Evolutionary conservation across 2,329 filamentous ascomycete genomes (phyloP).

Genomic region (Colletotrichum chlorophyti): DNA sequence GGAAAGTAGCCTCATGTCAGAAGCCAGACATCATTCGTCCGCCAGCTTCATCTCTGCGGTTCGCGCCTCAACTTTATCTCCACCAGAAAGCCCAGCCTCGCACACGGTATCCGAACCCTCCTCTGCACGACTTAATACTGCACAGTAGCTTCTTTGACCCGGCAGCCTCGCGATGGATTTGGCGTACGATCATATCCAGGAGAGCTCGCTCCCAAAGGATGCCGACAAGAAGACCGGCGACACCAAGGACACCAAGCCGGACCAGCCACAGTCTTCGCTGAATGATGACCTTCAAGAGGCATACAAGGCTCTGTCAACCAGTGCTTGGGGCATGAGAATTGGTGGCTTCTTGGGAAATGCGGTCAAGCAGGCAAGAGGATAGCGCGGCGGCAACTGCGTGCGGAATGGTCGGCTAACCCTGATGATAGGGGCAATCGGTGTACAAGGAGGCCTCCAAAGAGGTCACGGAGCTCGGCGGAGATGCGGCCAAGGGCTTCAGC

Average conservation of each 20-base stretch:
- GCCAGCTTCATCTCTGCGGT: slow-evolving; percentile 12
- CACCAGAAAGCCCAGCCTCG: slow-evolving; percentile 22
- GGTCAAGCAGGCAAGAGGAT: slow-evolving; percentile 78
- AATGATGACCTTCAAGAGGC: slow-evolving; percentile 93
- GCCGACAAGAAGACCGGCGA: slow-evolving; percentile 50
- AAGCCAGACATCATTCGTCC: slow-evolving; percentile 24
- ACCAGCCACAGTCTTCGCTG: slow-evolving; percentile 62
- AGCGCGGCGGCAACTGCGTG: background rate
- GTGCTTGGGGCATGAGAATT: slow-evolving; percentile 87
- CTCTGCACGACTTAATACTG: background rate
- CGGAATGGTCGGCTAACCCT: background rate
- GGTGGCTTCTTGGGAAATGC: slow-evolving; percentile 90
- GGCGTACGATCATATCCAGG: slow-evolving; percentile 95
- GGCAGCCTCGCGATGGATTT: slow-evolving; percentile 74
- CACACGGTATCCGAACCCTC: background rate
- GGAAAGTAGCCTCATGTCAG: slow-evolving; percentile 23
- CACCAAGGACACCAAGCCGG: slow-evolving; percentile 45
- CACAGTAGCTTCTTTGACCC: background rate
- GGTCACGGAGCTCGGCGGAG: slow-evolving; percentile 77
- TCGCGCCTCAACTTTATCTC: slow-evolving; percentile 4
- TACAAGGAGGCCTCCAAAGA: slow-evolving; percentile 90
- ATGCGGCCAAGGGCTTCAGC: slow-evolving; percentile 82
- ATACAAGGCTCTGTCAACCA: slow-evolving; percentile 90
- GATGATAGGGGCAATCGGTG: slow-evolving; percentile 73
- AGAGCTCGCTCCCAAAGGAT: slow-evolving; percentile 74